Base-by-base conservation (phyloP, 2,329 filamentous ascomycete genomes). In the Xylaria sp. region DNA sequence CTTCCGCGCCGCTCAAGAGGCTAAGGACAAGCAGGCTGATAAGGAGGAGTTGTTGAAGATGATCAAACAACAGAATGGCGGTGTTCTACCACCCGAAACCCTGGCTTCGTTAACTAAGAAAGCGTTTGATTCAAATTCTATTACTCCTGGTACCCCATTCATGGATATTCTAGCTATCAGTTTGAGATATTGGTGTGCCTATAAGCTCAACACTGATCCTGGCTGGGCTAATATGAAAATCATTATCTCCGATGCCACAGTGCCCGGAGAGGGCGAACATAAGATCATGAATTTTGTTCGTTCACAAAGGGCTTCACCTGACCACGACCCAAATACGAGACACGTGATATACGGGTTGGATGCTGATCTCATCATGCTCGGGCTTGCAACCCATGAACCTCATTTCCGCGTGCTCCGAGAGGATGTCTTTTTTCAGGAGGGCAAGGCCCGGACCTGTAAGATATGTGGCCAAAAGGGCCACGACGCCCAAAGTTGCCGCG, bases 211-310 rank as follows among this genome's bases (percentile, higher is more conserved):
- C 81, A 97, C 93, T 31, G 96, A 99, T 80, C 94, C 95, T 38
- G 93, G 91, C 59, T 99, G 97, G 97, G 93, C 92, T 71, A 94
- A 94, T 79, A 85, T 97, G 80, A 99, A 99, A 85, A 88, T 99
- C 80, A 97, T 99, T 80, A 98, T 99, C 74, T 99, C 96, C 9
- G 96, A 99, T 84, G 95, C 96, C 63, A 97, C 95, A 48, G 94
- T 99, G 46, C 96, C 96, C 63, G 96, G 96, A 78, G 96, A 99
- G 83, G 96, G 96, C 79, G 96, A 99, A 83, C 96, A 99, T 81
- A 99, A 99, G 82, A 98, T 99, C 78, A 99, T 99, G 96, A 91
- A 96, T 74, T 99, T 98, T 79, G 89, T 99, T 73, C 91, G 96
- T 76, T 97, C 95, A 44, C 97, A 99, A 81, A 90, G 96, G 76